Evolutionary conservation across 164 flowering plant species (phyloP), one percentile per base, ranked within the genome.

Genomic region (Piper betle): DNA sequence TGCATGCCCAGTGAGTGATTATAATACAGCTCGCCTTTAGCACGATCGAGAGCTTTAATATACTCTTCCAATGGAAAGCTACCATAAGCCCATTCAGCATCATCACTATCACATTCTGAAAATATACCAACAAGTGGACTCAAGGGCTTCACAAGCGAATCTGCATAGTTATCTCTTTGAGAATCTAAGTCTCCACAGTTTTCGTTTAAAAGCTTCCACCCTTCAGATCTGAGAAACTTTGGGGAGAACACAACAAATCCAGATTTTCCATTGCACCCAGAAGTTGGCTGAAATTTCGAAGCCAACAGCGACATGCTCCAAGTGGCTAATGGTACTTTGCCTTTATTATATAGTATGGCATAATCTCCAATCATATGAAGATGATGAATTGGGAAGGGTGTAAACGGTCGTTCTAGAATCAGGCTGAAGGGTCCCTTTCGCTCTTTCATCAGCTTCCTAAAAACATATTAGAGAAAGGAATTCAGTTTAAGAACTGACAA

Each of bases 321-420:
- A 59, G 90, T 84, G 58, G 74, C 83, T 43, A 78, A 12, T 57
- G 95, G 86, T 68, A 82, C 84, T 53, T 80, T 85, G 40, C 91
- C 90, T 79, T 75, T 75, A 69, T 86, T 88, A 59, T 81, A 88
- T 52, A 78, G 59, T 17, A 67, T 68, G 63, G 82, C 95, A 63
- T 72, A 70, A 62, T 78, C 89, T 68, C 74, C 74, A 60, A 65
- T 62, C 38, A 41, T 73, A 73, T 67, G 73, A 61, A 86, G 73
- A n/a, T 77, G 83, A n/a, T 88, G 90, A 68, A 91, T 84, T 19
- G 96, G 97, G 69, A 86, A 91, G 56, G 98, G 96, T 57, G 85
- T 72, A 46, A 77, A 77, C 11, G 98, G 96, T 56, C 96, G 81
- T 79, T 92, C 98, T 39, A 92, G 84, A 46, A 92, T 77, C 39